Base-by-base conservation (phyloP, 805 yeast species). In the Candida nonsorbophila region DNA sequence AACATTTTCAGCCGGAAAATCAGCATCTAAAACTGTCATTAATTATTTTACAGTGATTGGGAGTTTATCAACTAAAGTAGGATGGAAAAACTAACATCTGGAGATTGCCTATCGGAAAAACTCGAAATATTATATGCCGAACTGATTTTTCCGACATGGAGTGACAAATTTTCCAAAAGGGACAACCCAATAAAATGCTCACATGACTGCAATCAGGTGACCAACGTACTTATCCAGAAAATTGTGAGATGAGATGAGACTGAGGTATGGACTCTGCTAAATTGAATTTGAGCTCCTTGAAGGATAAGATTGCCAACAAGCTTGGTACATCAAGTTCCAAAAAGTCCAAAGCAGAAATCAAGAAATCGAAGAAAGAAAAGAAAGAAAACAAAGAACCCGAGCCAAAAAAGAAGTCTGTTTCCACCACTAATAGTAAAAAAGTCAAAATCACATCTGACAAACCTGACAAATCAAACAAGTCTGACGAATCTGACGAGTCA, bases 261-360 rank as follows among this genome's bases (percentile, higher is more conserved):
- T 4, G 19, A 11, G 34, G 22, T 18, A 71, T 72, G 77, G 73
- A 66, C 32, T 51, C 62, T 22, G 47, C 66, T 7, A 61, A 56
- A 35, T 51, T 73, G 40, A 69, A 64, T 51, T 52, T 74, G 38
- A 53, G 79, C 27, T 74, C 84, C 15, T 61, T 82, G 50, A 80
- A 69, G 53, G 84, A 75, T 40, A 80, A 73, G 51, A 76, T 82
- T 23, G 57, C 79, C 14, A 67, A 61, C 25, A 77, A 79, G 46
- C 52, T 79, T 34, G 40, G 36, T n/a, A 26, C 24, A 7, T 35
- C 25, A 30, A 26, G 18, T 12, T 25, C 16, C 19, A 30, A 22
- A 6, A 28, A 29, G 11, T 15, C 21, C 10, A 34, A 30, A 16
- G 20, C 24, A 5, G 22, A 25, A 12, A 21, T 12, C 11, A 29